phyloP scores from a whole-genome alignment of 2,329 filamentous ascomycete genomes.

The Nemania serpens region DNA sequence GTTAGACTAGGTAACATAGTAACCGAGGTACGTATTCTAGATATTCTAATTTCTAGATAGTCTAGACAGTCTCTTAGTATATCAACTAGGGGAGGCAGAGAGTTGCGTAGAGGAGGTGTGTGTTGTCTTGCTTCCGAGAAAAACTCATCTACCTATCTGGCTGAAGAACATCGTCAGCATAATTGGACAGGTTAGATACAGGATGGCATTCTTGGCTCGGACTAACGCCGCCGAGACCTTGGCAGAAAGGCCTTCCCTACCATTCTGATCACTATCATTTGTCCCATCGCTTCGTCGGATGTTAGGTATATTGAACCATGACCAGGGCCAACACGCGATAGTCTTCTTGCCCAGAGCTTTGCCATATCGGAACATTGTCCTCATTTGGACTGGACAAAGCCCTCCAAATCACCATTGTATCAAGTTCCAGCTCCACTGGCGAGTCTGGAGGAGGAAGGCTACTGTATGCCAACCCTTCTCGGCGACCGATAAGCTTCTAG shows the following conservation, averaged over 20 bases:
- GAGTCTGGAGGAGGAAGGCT: constrained; percentile 19
- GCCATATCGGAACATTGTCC: constrained; percentile 11
- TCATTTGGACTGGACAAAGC: constrained; percentile 13
- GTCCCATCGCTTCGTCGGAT: background rate
- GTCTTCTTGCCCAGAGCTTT: background rate
- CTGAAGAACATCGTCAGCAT: background rate
- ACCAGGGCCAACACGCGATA: background rate
- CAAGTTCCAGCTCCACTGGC: constrained; percentile 1
- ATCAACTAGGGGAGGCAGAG: no score
- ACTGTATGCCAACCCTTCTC: constrained; percentile 18
- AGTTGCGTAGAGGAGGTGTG: no score
- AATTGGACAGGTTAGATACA: constrained; percentile 1
- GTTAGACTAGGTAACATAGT: no score
- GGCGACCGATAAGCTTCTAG: constrained; percentile 20
- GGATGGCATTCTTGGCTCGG: no score
- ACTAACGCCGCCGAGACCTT: constrained; percentile 16
- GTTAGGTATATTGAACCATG: background rate
- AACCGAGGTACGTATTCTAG: no score
- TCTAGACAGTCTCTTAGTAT: no score
- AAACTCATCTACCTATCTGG: background rate
- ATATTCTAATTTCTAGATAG: no score
- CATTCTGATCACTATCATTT: background rate
- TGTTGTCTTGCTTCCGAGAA: no score
- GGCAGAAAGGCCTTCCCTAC: constrained; percentile 8
- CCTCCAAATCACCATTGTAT: constrained; percentile 6